Base-by-base conservation (phyloP, 257 asterid species). In the Catharanthus roseus region DNA sequence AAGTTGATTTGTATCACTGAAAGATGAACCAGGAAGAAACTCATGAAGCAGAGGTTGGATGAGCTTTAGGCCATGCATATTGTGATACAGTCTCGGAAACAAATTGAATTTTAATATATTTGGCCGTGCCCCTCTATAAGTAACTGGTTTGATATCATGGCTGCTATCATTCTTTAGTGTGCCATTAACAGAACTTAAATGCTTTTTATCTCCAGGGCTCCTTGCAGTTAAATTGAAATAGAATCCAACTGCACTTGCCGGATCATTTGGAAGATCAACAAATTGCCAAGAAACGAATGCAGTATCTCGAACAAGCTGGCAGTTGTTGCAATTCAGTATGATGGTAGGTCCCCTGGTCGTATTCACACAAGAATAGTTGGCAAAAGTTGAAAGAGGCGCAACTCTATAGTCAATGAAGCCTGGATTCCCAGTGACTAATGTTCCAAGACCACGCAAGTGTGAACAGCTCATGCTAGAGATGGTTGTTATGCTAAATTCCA, bases 1-100 rank as follows among this genome's bases (percentile, higher is more conserved):
- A 71, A 93, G 91, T 76, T 81, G 95, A 78, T 70, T 84, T 39
- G 56, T 75, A 45, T 88, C 96, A 69, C 78, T 79, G 77, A 82
- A 85, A 70, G 79, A 88, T 39, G 99, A 87, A 75, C 99, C 99
- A 23, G 93, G 96, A 73, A 93, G 82, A 74, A 93, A 93, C 80
- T 86, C 97, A 73, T 89, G 95, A 83, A 93, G 85, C 77, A 93
- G 80, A 57, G 99, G 99, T 71, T 93, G 99, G 77, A 91, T 84
- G 84, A 93, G 95, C 90, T 78, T 89, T 42, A 93, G 78, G 62
- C 82, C 88, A 53, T 78, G 92, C 77, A 84, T 61, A 81, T 89
- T 91, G 19, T 75, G 95, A 84, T 89, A 93, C 21, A 86, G 61
- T 66, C 92, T 82, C 74, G 97, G 99, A 72, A 93, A 87, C 18